Base-by-base conservation (phyloP, 1,284 basidiomycete species). In the Melampsora larici-populina region DNA sequence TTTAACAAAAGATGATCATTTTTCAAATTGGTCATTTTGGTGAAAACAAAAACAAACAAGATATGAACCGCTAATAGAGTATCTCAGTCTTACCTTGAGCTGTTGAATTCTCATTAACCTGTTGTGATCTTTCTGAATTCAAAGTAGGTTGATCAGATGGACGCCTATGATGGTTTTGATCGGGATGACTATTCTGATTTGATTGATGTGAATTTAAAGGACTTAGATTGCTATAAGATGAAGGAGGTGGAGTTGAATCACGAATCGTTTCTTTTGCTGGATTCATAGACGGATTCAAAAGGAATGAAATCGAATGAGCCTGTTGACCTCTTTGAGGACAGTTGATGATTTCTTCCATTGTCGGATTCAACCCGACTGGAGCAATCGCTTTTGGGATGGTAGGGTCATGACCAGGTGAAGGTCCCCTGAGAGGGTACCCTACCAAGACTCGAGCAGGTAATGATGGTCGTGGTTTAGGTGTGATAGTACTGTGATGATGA, bases 201-300 rank as follows among this genome's bases (percentile, higher is more conserved):
- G 9, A 36, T 36, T 36, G 36, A 36, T 36, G 36, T 36, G 36
- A 36, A 36, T 36, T 36, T 36, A 9, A 36, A 36, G 36, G 36
- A 36, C 36, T 36, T 9, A 36, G 9, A 36, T 36, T 36, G 36
- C 9, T 36, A 36, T 36, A 36, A 4, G 36, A 36, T 36, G 69
- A 17, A 36, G 55, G 60, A 24, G 69, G 31, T 5, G 51, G 33
- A 51, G 55, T 60, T 9, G 58, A 49, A 43, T 55, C 69, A 21
- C 31, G 69, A 29, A 58, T 70, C 8, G 58, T 70, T 60, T 70
- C 69, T 33, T 70, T 70, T 8, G 69, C 69, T 33, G 69, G 69
- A 40, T 70, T 70, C 69, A 70, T 70, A 33, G 51, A 36, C 24
- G 69, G 69, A 58, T 70, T 70, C 15, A 70, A 51, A 31, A 70